phyloP scores from a whole-genome alignment of 2,329 filamentous ascomycete genomes.

The Mycosphaerella sp. region DNA sequence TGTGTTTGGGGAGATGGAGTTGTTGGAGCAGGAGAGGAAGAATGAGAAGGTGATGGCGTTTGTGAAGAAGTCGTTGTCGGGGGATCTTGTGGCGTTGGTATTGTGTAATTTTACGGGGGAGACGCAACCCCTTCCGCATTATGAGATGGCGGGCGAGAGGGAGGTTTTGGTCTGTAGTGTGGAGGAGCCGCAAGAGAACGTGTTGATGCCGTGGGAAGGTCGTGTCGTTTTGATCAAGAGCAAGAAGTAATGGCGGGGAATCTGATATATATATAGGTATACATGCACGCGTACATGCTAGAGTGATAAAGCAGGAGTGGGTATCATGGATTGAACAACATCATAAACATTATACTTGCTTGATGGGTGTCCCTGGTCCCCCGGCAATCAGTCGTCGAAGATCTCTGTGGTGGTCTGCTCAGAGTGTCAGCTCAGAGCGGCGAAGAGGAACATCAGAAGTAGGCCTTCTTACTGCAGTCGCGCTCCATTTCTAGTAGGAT shows the following conservation, averaged over 20 bases:
- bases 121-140: background rate
- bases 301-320: too few species aligned
- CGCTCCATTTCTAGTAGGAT: background rate
- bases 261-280: too few species aligned
- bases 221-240: background rate
- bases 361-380: too few species aligned
- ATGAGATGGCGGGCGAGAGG: background rate
- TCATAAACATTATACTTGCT: too few species aligned
- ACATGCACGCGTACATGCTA: too few species aligned
- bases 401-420: too few species aligned
- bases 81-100: slow-evolving; percentile 1
- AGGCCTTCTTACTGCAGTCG: background rate
- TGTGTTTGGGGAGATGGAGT: slow-evolving; percentile 22
- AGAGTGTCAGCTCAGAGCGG: too few species aligned
- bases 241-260: background rate
- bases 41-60: slow-evolving; percentile 18
- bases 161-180: slow-evolving; percentile 9
- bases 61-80: slow-evolving; percentile 1
- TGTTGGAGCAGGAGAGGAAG: slow-evolving; percentile 9
- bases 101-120: slow-evolving; percentile 7
- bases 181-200: background rate
- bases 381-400: too few species aligned
- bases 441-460: too few species aligned
- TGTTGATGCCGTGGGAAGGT: slow-evolving; percentile 12
- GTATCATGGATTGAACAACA: too few species aligned